A percentile compares a stretch with the other conserved stretches of the same genome.
Conservation (phyloP, 2,329 filamentous ascomycete genomes). For the Nigrospora osmanthi region DNA sequence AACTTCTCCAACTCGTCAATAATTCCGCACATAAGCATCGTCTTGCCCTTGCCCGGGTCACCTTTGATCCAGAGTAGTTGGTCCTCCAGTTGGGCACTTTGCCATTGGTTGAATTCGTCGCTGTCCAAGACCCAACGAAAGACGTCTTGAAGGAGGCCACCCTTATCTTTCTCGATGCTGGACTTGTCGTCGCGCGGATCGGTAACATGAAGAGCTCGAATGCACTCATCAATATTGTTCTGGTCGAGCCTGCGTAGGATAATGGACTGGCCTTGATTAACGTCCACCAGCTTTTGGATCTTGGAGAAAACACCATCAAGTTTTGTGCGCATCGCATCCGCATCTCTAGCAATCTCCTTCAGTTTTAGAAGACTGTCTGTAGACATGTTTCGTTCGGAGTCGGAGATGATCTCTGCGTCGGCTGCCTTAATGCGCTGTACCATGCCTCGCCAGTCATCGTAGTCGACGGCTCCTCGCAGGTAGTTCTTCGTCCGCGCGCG, state of each 20-base stretch:
- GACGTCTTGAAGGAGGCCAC: constrained; percentile 19
- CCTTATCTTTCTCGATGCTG: constrained; percentile 26
- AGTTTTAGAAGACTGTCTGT: too few species aligned
- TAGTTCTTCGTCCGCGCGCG: constrained; percentile 5
- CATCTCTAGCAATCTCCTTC: too few species aligned
- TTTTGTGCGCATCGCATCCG: too few species aligned
- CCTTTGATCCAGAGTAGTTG: constrained; percentile 27
- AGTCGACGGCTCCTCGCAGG: constrained; percentile 7
- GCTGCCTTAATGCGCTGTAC: constrained; percentile 1
- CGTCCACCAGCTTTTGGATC: too few species aligned
- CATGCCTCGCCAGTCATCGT: constrained; percentile 12
- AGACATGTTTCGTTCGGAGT: too few species aligned
- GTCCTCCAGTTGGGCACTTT: constrained; percentile 1
- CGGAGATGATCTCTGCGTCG: too few species aligned
- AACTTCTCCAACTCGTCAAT: constrained; percentile 13
- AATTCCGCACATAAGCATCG: constrained; percentile 21
- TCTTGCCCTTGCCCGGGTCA: constrained; percentile 26
- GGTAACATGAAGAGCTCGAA: not conserved
- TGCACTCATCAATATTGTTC: not conserved
- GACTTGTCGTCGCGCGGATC: constrained; percentile 18
- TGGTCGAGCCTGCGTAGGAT: too few species aligned
- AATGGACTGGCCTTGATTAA: too few species aligned
- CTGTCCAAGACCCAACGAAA: constrained; percentile 27
- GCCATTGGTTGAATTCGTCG: constrained; percentile 16
- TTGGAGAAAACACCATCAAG: too few species aligned